These are phyloP conservation scores for Cyberlindnera lachancei DNA, from an alignment of 805 yeast genomes.

Conservation along the genomic window DNA sequence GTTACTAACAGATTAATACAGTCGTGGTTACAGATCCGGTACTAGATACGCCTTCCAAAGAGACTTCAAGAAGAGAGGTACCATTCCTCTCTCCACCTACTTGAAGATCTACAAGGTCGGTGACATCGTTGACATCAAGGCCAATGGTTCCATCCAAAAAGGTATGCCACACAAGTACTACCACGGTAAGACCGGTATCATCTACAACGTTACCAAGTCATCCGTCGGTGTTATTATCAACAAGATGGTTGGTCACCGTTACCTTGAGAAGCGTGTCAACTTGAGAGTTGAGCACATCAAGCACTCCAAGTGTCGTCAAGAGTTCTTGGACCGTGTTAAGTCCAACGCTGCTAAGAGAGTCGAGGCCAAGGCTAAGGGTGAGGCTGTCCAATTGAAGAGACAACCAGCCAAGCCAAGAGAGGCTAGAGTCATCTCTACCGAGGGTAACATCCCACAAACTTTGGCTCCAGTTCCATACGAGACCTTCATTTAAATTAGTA, in stretches of 20 bases:
- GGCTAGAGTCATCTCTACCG: conserved; percentile 76
- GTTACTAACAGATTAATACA: conserved; percentile 18
- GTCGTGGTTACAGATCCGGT: conserved; percentile 99
- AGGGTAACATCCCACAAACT: conserved; percentile 85
- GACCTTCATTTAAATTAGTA: conserved; percentile 80
- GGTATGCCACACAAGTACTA: conserved; percentile 99
- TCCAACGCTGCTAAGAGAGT: conserved; percentile 86
- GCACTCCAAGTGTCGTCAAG: conserved; percentile 99
- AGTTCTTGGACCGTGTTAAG: conserved; percentile 98
- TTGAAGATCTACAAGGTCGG: conserved; percentile 97
- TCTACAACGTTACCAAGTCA: conserved; percentile 97
- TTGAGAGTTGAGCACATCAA: conserved; percentile 97
- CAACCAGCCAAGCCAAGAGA: conserved; percentile 98
- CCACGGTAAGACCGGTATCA: conserved; percentile 99
- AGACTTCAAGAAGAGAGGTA: conserved; percentile 96
- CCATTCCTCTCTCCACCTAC: conserved; percentile 91
- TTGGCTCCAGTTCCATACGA: conserved; percentile 99
- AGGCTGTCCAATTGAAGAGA: conserved; percentile 89
- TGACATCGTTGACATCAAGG: conserved; percentile 98
- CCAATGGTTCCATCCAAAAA: conserved; percentile 98
- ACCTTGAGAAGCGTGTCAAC: conserved; percentile 97
- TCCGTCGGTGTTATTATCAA: conserved; percentile 97
- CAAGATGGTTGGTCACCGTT: conserved; percentile 99
- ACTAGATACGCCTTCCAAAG: conserved; percentile 99
- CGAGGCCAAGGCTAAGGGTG: conserved; percentile 95